Evolutionary conservation across 805 yeast genomes (phyloP).

Genomic region (Saturnispora zaruensis): DNA sequence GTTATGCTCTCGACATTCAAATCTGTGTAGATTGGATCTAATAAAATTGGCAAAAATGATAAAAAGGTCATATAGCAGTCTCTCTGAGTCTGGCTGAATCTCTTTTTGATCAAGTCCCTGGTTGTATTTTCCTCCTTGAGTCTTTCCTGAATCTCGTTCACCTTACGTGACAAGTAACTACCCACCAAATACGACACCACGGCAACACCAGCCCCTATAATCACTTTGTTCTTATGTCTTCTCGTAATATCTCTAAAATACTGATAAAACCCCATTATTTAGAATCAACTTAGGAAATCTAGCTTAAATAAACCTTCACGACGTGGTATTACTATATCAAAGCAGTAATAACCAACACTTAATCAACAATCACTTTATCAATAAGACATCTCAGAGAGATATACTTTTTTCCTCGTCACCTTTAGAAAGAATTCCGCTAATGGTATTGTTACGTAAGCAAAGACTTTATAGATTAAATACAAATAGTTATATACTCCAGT

Average conservation of each 20-base stretch:
- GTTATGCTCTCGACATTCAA: conserved; percentile 71
- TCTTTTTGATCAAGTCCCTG: conserved; percentile 61
- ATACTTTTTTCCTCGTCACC: neutral
- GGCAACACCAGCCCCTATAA: conserved; percentile 36
- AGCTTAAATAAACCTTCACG: neutral
- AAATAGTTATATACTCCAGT: no score
- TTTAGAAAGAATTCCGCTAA: neutral
- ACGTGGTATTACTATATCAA: neutral
- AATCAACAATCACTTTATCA: neutral
- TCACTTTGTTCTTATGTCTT: conserved; percentile 37
- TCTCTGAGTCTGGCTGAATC: conserved; percentile 86
- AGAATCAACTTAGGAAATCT: neutral
- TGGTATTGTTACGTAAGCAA: neutral
- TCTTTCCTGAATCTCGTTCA: conserved; percentile 42
- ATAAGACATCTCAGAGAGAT: neutral
- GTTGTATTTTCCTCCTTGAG: conserved; percentile 51
- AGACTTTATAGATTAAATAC: neutral
- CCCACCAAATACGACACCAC: conserved; percentile 38
- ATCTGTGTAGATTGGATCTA: conserved; percentile 50
- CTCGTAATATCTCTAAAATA: conserved; percentile 31
- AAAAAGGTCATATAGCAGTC: conserved; percentile 80
- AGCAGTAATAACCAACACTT: no score
- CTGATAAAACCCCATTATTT: conserved; percentile 2
- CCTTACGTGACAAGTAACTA: conserved; percentile 36
- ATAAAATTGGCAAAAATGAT: conserved; percentile 71